These are phyloP conservation scores for Aspergillus sp. DNA, from an alignment of 2,329 filamentous ascomycete species.

Conservation along the genomic window DNA sequence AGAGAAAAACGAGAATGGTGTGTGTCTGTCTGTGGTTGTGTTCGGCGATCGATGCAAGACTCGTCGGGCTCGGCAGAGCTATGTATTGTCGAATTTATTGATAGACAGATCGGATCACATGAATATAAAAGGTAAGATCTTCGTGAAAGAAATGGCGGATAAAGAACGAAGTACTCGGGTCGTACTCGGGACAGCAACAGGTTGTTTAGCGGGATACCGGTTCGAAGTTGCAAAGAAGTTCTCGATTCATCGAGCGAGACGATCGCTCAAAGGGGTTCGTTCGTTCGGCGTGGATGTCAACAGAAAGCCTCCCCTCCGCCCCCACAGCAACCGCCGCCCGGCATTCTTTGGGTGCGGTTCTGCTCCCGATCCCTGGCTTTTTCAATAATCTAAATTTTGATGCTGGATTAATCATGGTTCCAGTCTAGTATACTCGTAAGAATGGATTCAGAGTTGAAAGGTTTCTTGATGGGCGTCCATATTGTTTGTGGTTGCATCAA, in stretches of 20 bases:
- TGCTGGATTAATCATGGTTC: background rate
- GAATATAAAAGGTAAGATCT: slow-evolving; percentile 27
- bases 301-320: slow-evolving; percentile 24
- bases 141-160: slow-evolving; percentile 18
- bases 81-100: slow-evolving; percentile 16
- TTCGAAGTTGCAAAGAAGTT: slow-evolving; percentile 7
- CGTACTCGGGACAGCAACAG: slow-evolving; percentile 9
- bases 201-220: background rate
- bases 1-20: slow-evolving; percentile 26
- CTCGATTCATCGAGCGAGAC: slow-evolving; percentile 1
- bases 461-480: background rate
- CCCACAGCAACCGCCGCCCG: slow-evolving; percentile 30
- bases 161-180: slow-evolving; percentile 5
- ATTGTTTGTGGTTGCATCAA: background rate
- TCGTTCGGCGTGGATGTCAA: slow-evolving; percentile 23
- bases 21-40: slow-evolving; percentile 4
- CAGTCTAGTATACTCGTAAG: background rate
- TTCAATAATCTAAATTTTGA: slow-evolving; percentile 4
- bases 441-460: background rate
- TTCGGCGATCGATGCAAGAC: slow-evolving; percentile 1
- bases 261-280: slow-evolving; percentile 11
- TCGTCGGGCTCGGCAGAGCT: slow-evolving; percentile 4
- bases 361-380: slow-evolving; percentile 14
- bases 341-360: slow-evolving; percentile 20
- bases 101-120: slow-evolving; percentile 13